Conservation (phyloP, 306 rosid species). For the Cucurbita argyrosperma region DNA sequence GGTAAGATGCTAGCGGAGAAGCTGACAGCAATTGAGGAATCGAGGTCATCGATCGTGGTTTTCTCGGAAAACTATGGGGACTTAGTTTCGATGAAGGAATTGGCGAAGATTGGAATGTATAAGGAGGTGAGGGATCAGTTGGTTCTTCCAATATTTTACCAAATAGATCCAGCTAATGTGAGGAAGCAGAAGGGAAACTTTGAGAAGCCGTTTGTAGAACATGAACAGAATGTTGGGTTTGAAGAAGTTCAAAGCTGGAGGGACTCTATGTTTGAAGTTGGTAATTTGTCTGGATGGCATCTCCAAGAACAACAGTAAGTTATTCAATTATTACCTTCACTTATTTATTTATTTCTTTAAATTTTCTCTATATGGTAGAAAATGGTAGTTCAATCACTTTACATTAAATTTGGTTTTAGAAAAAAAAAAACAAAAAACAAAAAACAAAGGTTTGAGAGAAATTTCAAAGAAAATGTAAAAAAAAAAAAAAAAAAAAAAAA, state of each 20-base stretch:
- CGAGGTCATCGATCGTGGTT: slow-evolving; percentile 29
- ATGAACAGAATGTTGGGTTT: slow-evolving; percentile 7
- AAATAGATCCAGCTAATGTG: slow-evolving; percentile 26
- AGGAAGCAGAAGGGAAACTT: slow-evolving; percentile 17
- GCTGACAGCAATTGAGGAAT: slow-evolving; percentile 25
- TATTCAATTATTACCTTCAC: too few relatives aligned
- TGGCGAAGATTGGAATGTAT: slow-evolving; percentile 21
- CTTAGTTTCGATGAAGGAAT: slow-evolving; percentile 22
- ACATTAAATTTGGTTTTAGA: too few relatives aligned
- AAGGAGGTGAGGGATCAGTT: slow-evolving; percentile 11
- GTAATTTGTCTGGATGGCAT: slow-evolving; percentile 1
- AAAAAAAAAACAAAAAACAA: too few relatives aligned
- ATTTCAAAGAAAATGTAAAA: too few relatives aligned
- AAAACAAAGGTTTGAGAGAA: too few relatives aligned
- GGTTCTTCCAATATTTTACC: slow-evolving; percentile 29
- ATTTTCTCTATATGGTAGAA: too few relatives aligned
- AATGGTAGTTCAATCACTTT: too few relatives aligned
- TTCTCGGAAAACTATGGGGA: slow-evolving; percentile 28
- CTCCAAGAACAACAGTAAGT: neutral
- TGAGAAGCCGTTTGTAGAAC: slow-evolving; percentile 5
- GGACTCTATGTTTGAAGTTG: slow-evolving; percentile 8
- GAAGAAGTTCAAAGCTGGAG: slow-evolving; percentile 21
- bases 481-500: too few relatives aligned
- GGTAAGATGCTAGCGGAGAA: slow-evolving; percentile 18
- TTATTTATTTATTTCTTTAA: too few relatives aligned